Percentiles rank a stretch among this genome's conserved stretches.
phyloP scores from a whole-genome alignment of 331 rosid species.

The Rhamnella rubrinervis region DNA sequence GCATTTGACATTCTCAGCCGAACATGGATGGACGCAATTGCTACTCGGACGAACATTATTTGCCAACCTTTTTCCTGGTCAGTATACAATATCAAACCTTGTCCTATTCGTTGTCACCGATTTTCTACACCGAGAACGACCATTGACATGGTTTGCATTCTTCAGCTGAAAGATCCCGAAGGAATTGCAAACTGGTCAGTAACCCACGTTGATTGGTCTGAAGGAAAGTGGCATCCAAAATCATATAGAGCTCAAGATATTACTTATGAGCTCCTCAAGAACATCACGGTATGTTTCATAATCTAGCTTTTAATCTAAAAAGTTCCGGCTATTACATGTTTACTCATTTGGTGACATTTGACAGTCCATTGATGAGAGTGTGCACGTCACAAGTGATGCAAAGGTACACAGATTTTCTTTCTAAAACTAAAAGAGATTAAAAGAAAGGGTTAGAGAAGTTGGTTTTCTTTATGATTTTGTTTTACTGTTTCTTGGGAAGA shows the following conservation, averaged over 20 bases:
- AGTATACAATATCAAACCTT: conserved; percentile 19
- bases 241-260: conserved; percentile 67
- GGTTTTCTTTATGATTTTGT: background rate
- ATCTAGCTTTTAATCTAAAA: background rate
- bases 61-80: conserved; percentile 71
- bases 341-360: conserved; percentile 8
- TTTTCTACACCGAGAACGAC: background rate
- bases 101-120: conserved; percentile 1
- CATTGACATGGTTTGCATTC: background rate
- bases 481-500: conserved; percentile 1
- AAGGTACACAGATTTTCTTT: conserved; percentile 46
- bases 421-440: background rate
- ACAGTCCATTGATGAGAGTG: conserved; percentile 65
- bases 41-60: conserved; percentile 83
- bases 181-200: conserved; percentile 89
- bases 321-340: background rate
- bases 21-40: conserved; percentile 81
- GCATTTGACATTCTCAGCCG: conserved; percentile 55
- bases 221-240: conserved; percentile 88
- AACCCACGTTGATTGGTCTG: conserved; percentile 91
- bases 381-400: conserved; percentile 54
- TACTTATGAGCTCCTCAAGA: conserved; percentile 59
- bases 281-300: conserved; percentile 55
- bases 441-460: background rate
- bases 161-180: conserved; percentile 75